These are phyloP conservation scores for Knoxia roxburghii DNA, from an alignment of 257 asterid genomes.

Conservation along the genomic window DNA sequence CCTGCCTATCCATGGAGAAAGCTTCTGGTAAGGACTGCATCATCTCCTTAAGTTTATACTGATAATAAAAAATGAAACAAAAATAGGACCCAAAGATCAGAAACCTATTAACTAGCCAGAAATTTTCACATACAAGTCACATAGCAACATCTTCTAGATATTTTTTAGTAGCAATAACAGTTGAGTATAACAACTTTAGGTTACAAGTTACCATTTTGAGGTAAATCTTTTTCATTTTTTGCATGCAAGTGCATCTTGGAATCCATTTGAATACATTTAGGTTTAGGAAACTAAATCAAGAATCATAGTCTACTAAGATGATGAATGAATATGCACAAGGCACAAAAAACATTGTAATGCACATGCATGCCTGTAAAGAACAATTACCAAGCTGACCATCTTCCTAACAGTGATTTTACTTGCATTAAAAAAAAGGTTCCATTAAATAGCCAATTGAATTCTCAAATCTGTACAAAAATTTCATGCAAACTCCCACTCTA, in stretches of 20 bases:
- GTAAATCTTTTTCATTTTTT: not conserved
- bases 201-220: not conserved
- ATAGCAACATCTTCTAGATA: conserved; percentile 1
- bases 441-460: too few species aligned
- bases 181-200: not conserved
- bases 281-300: not conserved
- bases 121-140: conserved; percentile 8
- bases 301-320: not conserved
- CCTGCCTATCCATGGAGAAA: conserved; percentile 46
- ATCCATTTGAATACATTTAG: not conserved
- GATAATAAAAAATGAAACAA: conserved; percentile 17
- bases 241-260: not conserved
- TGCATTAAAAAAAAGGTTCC: too few species aligned
- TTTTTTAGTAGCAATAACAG: not conserved
- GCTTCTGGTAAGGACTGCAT: conserved; percentile 58
- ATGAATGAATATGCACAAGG: not conserved
- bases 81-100: conserved; percentile 2
- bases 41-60: conserved; percentile 77
- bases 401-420: too few species aligned
- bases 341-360: too few species aligned
- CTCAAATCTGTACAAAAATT: too few species aligned
- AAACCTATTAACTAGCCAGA: conserved; percentile 8
- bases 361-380: too few species aligned
- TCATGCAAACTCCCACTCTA: too few species aligned
- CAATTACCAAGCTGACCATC: too few species aligned